phyloP scores from a whole-genome alignment of 1,284 basidiomycete genomes.

The Ganoderma meredithae region DNA sequence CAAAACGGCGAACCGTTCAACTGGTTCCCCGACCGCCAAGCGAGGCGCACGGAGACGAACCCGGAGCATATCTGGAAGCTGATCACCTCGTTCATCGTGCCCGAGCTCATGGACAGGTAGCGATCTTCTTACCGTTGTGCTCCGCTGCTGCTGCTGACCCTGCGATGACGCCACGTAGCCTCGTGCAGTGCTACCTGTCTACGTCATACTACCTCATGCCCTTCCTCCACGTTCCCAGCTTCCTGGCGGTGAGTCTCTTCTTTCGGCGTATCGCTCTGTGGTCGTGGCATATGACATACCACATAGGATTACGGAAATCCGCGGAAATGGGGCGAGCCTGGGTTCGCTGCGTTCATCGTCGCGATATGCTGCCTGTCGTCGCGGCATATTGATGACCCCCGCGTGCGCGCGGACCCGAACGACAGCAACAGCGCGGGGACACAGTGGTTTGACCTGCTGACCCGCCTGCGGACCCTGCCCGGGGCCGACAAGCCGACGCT shows the following conservation, averaged over 20 bases:
- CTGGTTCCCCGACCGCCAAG: slow-evolving; percentile 84
- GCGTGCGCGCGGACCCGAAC: slow-evolving; percentile 80
- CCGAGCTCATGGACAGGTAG: slow-evolving; percentile 91
- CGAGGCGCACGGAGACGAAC: slow-evolving; percentile 77
- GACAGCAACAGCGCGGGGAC: slow-evolving; percentile 89
- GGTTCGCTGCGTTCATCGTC: slow-evolving; percentile 90
- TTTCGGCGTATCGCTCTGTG: slow-evolving; percentile 2
- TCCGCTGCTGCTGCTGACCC: neutral
- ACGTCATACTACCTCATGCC: slow-evolving; percentile 93
- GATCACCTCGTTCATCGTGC: slow-evolving; percentile 78
- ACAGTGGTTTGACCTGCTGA: slow-evolving; percentile 89
- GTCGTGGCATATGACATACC: slow-evolving; percentile 39
- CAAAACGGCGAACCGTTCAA: slow-evolving; percentile 46
- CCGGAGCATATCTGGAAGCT: slow-evolving; percentile 79
- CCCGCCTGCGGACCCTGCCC: slow-evolving; percentile 82
- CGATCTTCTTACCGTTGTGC: slow-evolving; percentile 21
- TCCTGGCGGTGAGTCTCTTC: slow-evolving; percentile 68
- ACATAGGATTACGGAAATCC: slow-evolving; percentile 88
- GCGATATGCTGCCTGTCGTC: slow-evolving; percentile 89
- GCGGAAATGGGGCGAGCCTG: slow-evolving; percentile 91
- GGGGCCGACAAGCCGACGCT: slow-evolving; percentile 88
- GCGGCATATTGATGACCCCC: slow-evolving; percentile 88
- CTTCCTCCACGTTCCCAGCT: slow-evolving; percentile 89
- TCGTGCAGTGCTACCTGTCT: slow-evolving; percentile 83
- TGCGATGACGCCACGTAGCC: slow-evolving; percentile 48